Base-by-base conservation (phyloP, 495 filamentous ascomycete species). In the Aspergillus haitiensis region DNA sequence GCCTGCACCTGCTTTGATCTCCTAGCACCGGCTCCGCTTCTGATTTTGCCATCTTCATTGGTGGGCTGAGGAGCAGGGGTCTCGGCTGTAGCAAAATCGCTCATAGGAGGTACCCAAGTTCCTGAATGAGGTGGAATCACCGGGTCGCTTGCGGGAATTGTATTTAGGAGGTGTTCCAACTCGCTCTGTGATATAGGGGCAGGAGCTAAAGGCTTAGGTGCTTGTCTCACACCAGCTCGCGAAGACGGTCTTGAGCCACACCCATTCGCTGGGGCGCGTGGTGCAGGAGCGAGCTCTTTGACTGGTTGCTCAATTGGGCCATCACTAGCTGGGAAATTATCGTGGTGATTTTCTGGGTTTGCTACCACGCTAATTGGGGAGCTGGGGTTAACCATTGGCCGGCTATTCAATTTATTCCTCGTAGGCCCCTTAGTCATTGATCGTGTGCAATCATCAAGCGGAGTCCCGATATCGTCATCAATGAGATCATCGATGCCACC, bases 401-500 rank as follows among this genome's bases (percentile, higher is more conserved):
- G 53, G 68, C 78, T 58, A 72, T 77, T 55, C 67, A 73, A 56
- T 70, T 81, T 56, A 60, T 77, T 57, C 61, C 75, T 58, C 67
- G 74, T 50, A 69, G 73, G 52, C 71, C 77, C 53, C 67, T 77
- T 76, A 34, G 67, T 62, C 16, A 63, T 56, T 34, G 64, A 56
- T 58, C 70, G 69, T 64, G 72, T 53, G 56, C 57, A 56, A 56
- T 75, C 62, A 40, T 75, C 66, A 46, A 72, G 60, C 40, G 77
- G 64, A 31, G 77, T 72, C 40, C 74, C 70, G 13, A 80, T 73
- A 13, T 83, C 81, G 37, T 83, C 78, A 52, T 82, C 75, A 36
- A 83, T 64, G 13, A 79, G 68, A 9, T 90, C 85, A 16, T 90
- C 86, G 12, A 90, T 68, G 0, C 82, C 81, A 7, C 84, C 88